These are phyloP conservation scores for Liriodendron chinense DNA, from an alignment of 164 flowering plant genomes.

Conservation along the genomic window DNA sequence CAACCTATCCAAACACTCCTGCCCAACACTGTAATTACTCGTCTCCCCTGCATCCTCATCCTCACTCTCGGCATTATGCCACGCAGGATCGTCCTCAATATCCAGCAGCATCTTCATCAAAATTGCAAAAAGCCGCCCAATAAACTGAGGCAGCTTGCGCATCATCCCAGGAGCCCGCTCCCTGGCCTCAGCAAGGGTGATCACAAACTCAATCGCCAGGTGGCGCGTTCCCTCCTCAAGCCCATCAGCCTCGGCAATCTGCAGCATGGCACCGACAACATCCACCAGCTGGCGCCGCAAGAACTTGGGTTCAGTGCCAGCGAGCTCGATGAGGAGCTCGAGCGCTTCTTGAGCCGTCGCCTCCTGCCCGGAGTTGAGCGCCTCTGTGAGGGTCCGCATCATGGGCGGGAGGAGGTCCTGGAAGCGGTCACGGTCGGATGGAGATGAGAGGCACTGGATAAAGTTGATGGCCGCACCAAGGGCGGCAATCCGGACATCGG, in stretches of 20 bases:
- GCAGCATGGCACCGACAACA: conserved; percentile 87
- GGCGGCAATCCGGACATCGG: conserved; percentile 84
- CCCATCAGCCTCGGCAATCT: conserved; percentile 79
- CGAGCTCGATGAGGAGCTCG: conserved; percentile 83
- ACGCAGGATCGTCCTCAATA: conserved; percentile 87
- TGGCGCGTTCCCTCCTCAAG: conserved; percentile 93
- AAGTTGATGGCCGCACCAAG: conserved; percentile 81
- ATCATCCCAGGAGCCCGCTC: conserved; percentile 99
- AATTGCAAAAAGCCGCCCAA: conserved; percentile 70
- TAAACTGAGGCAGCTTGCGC: conserved; percentile 96
- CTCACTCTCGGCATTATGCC: conserved; percentile 85
- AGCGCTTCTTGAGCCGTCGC: conserved; percentile 92
- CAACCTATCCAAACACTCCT: conserved; percentile 90
- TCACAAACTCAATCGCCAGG: conserved; percentile 88
- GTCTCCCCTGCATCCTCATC: conserved; percentile 97
- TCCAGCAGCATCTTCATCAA: conserved; percentile 94
- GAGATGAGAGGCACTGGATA: conserved; percentile 72
- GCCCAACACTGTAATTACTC: conserved; percentile 88
- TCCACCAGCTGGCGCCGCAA: conserved; percentile 79
- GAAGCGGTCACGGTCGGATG: conserved; percentile 80
- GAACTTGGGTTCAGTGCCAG: conserved; percentile 91
- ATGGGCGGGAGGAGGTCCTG: conserved; percentile 85
- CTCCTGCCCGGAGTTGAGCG: conserved; percentile 78
- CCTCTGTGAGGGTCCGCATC: conserved; percentile 88
- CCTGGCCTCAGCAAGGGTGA: conserved; percentile 92